A percentile compares a stretch with the other conserved stretches of the same genome.
Conservation (phyloP, 2,329 filamentous ascomycete species). For the Epichloe hybrida region DNA sequence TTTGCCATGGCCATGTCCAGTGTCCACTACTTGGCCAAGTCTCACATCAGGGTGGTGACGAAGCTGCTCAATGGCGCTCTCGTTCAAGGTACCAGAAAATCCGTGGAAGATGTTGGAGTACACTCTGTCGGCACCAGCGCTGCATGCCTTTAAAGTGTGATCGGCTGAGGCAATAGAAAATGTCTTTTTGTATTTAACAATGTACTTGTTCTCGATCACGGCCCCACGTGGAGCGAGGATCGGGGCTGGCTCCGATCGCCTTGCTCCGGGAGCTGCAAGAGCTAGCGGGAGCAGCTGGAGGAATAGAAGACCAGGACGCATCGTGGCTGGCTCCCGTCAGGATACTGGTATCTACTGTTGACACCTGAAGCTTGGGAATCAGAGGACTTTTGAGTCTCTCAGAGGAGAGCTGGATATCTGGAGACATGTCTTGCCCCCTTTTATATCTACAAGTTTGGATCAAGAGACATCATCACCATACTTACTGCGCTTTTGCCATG, state of each 20-base stretch:
- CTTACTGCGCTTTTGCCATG: too few relatives aligned
- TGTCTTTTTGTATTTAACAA: slow-evolving; percentile 16
- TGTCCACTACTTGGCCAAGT: background rate
- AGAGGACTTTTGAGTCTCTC: background rate
- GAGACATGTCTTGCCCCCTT: background rate
- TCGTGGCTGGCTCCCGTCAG: background rate
- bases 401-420: background rate
- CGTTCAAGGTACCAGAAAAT: slow-evolving; percentile 12
- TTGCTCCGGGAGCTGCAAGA: slow-evolving; percentile 8
- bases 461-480: background rate
- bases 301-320: slow-evolving; percentile 5
- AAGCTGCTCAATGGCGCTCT: slow-evolving; percentile 9
- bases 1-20: too few relatives aligned
- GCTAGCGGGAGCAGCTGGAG: slow-evolving; percentile 11
- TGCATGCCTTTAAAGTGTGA: slow-evolving; percentile 7
- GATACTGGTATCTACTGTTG: too few relatives aligned
- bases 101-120: slow-evolving; percentile 12
- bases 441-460: background rate
- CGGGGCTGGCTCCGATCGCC: slow-evolving; percentile 15
- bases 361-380: background rate
- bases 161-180: slow-evolving; percentile 7
- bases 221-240: slow-evolving; percentile 9
- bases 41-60: slow-evolving; percentile 14
- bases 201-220: slow-evolving; percentile 16
- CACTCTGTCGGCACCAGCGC: slow-evolving; percentile 11